Base-by-base conservation (phyloP, 75 land plant species). In the Pseudotsuga menziesii region DNA sequence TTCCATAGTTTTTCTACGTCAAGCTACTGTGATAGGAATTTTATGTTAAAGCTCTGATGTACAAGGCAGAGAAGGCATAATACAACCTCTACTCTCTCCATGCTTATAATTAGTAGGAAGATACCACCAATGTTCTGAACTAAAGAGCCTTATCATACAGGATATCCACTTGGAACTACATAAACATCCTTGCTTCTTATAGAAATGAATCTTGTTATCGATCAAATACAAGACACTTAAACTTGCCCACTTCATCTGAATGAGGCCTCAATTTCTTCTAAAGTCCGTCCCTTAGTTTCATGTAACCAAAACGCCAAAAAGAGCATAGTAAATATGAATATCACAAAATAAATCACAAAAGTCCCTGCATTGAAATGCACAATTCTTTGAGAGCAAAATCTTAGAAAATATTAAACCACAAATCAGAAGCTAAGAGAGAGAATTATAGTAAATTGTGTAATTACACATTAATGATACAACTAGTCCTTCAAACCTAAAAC, bases 181-280 rank as follows among this genome's bases (percentile, higher is more conserved):
- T 39, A 39, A 39, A 39, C 41, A 39, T 39, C 41, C 12, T 48
- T 48, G 54, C 54, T 9, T 48, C 54, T 48, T 48, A 9, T 48
- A 48, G 54, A 48, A 9, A 48, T 48, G 54, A 48, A 48, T 48
- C 11, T 8, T 48, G 54, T 11, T 48, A 48, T 2, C 12, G 12
- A 48, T 48, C 9, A 48, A 48, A 48, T 48, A 12, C 54, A 48
- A 48, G 54, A 11, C 9, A 48, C 54, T 48, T 48, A 48, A 11
- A 48, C 54, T 2, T 48, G 54, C 2, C 12, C 9, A 48, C 54
- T 48, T 48, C 54, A 48, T 48, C 12, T 48, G 54, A 83, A 83
- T 12, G 76, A 80, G 5, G 85, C 85, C 66, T 83, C 78, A 22
- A 83, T 83, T 67, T 83, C 84, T 57, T 83, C 85, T 55, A 83